Evolutionary conservation across 2,329 filamentous ascomycete genomes (phyloP).

Genomic region (Lasiodiplodia hormozganensis): DNA sequence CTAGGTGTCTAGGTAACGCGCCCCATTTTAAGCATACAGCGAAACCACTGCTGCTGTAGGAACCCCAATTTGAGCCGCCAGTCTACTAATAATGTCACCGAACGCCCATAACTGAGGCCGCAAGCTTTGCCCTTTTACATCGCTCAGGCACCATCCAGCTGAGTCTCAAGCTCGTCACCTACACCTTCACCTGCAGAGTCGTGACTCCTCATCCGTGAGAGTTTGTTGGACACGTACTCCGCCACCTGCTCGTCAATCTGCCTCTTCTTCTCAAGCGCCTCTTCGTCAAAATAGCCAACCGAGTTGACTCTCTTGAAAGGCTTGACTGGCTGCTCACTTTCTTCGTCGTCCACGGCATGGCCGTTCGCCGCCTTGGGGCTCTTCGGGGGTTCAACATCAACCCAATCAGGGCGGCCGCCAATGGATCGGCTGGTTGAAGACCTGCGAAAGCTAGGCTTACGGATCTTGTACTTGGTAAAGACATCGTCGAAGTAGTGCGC

Average conservation of each 20-base stretch:
- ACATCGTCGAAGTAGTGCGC: slow-evolving; percentile 96
- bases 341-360: slow-evolving; percentile 36
- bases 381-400: slow-evolving; percentile 44
- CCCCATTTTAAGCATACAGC: slow-evolving; percentile 9
- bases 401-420: slow-evolving; percentile 79
- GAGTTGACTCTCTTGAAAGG: slow-evolving; percentile 49
- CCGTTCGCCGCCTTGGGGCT: slow-evolving; percentile 32
- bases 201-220: slow-evolving; percentile 73
- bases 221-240: slow-evolving; percentile 81
- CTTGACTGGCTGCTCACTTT: slow-evolving; percentile 16
- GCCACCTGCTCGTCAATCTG: slow-evolving; percentile 69
- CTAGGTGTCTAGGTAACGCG: slow-evolving; percentile 9
- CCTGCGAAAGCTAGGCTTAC: slow-evolving; percentile 64
- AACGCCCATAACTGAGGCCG: neutral
- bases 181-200: slow-evolving; percentile 56
- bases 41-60: neutral
- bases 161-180: slow-evolving; percentile 69
- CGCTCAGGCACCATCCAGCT: slow-evolving; percentile 52
- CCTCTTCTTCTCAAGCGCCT: slow-evolving; percentile 50
- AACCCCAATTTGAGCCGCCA: neutral
- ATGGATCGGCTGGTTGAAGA: slow-evolving; percentile 86
- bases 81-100: neutral
- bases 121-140: neutral
- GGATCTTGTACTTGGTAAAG: slow-evolving; percentile 61
- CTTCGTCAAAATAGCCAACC: slow-evolving; percentile 61